Evolutionary conservation across 2,329 filamentous ascomycete genomes (phyloP).

Genomic region (Ustilaginoidea virens): DNA sequence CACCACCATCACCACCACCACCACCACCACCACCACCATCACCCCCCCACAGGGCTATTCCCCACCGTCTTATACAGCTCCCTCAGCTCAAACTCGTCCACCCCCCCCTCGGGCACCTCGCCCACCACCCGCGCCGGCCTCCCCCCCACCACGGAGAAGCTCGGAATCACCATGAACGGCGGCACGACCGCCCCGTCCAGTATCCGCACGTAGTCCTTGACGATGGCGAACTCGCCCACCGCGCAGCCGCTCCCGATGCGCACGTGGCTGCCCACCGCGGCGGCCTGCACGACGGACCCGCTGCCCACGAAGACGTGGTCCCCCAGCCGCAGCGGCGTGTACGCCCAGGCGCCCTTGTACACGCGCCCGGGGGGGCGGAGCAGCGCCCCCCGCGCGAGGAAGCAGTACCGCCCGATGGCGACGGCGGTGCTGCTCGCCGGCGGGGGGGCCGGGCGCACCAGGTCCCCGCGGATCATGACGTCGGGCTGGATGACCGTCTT

Average conservation of each 20-base stretch:
- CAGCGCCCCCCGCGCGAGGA: slow-evolving; percentile 63
- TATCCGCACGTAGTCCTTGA: slow-evolving; percentile 87
- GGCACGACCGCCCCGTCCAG: slow-evolving; percentile 75
- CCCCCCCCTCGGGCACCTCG: slow-evolving; percentile 59
- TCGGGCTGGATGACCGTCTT: slow-evolving; percentile 94
- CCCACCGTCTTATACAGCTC: slow-evolving; percentile 50
- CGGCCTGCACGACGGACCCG: slow-evolving; percentile 63
- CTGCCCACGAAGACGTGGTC: slow-evolving; percentile 87
- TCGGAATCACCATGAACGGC: slow-evolving; percentile 79
- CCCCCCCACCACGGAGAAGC: slow-evolving; percentile 82
- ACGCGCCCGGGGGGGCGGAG: slow-evolving; percentile 72
- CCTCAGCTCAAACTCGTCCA: slow-evolving; percentile 47
- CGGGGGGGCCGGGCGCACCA: slow-evolving; percentile 43
- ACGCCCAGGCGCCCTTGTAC: slow-evolving; percentile 63
- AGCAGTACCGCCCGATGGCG: slow-evolving; percentile 80
- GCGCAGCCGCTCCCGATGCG: slow-evolving; percentile 65
- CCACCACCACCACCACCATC: not conserved
- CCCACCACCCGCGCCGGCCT: slow-evolving; percentile 66
- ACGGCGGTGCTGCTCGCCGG: slow-evolving; percentile 51
- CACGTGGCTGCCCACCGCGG: slow-evolving; percentile 71
- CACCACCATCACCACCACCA: not conserved
- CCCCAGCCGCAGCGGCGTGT: slow-evolving; percentile 82
- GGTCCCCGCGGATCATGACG: slow-evolving; percentile 83
- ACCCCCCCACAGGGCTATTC: slow-evolving; percentile 26
- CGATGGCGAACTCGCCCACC: slow-evolving; percentile 73